These are phyloP conservation scores for Sporodiniella umbellata DNA, from an alignment of 371 early-diverging fungal species.

Conservation along the genomic window DNA sequence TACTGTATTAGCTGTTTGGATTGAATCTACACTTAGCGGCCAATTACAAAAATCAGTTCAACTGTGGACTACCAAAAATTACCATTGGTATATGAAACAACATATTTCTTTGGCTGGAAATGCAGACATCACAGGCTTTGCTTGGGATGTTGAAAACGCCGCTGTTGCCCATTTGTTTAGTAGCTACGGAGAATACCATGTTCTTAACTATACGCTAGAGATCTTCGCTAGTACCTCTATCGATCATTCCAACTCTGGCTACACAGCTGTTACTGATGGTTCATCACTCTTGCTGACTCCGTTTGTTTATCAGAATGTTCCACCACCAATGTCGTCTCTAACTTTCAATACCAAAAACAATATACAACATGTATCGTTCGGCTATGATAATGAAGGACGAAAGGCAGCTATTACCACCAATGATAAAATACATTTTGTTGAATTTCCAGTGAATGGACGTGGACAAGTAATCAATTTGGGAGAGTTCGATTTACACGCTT, in stretches of 20 bases:
- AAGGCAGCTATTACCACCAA: conserved; percentile 66
- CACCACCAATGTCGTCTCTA: conserved; percentile 88
- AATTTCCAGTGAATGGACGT: conserved; percentile 32
- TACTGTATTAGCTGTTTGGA: conserved; percentile 75
- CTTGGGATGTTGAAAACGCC: conserved; percentile 75
- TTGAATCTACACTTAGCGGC: conserved; percentile 37
- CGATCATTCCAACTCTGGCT: conserved; percentile 53
- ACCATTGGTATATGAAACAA: conserved; percentile 95
- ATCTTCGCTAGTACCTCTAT: conserved; percentile 53
- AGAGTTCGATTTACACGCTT: conserved; percentile 6
- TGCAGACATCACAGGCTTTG: conserved; percentile 40
- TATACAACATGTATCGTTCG: conserved; percentile 63
- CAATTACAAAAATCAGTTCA: conserved; percentile 59
- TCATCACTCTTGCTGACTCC: conserved; percentile 75
- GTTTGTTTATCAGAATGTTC: conserved; percentile 82
- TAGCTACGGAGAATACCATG: conserved; percentile 52
- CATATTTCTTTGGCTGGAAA: conserved; percentile 47
- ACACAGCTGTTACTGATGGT: conserved; percentile 82
- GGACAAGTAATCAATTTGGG: conserved; percentile 20
- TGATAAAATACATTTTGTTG: conserved; percentile 47
- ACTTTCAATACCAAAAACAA: conserved; percentile 41
- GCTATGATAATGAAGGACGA: conserved; percentile 58
- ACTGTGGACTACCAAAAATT: conserved; percentile 91
- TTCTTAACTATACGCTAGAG: conserved; percentile 55
- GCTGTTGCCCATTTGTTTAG: conserved; percentile 58